Evolutionary conservation across 2,329 filamentous ascomycete genomes (phyloP).

Genomic region (Paraphoma chrysanthemicola): DNA sequence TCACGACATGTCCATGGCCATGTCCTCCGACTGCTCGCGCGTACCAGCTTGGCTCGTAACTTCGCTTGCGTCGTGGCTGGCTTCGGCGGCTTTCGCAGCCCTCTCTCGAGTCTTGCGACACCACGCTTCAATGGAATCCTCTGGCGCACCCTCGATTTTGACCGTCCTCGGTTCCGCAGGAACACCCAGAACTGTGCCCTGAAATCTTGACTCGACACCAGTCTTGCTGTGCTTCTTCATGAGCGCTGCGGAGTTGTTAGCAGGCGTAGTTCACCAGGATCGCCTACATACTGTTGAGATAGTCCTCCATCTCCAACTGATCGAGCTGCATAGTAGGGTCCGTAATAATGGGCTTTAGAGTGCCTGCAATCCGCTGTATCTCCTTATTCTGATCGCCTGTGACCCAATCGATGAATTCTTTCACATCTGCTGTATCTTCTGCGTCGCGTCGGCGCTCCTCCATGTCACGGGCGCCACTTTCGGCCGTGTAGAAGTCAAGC

Average conservation of each 20-base stretch:
- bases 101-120: conserved; percentile 42
- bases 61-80: conserved; percentile 25
- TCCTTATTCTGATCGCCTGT: conserved; percentile 76
- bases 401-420: conserved; percentile 82
- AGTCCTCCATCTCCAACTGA: conserved; percentile 55
- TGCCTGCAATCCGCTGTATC: conserved; percentile 79
- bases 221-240: conserved; percentile 94
- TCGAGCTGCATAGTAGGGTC: conserved; percentile 57
- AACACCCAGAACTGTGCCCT: conserved; percentile 82
- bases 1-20: conserved; percentile 36
- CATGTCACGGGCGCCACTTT: conserved; percentile 48
- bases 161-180: conserved; percentile 74
- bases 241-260: conserved; percentile 61
- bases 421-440: conserved; percentile 81
- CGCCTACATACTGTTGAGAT: conserved; percentile 50
- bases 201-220: conserved; percentile 84
- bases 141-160: conserved; percentile 78
- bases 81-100: conserved; percentile 28
- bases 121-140: conserved; percentile 73
- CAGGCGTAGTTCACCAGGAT: conserved; percentile 5
- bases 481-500: conserved; percentile 50
- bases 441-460: conserved; percentile 58
- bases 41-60: conserved; percentile 21
- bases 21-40: conserved; percentile 27
- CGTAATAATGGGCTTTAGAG: conserved; percentile 54